A percentile compares a stretch with the other conserved stretches of the same genome.
Conservation (phyloP, 139 green algal species). For the Closterium sp. region DNA sequence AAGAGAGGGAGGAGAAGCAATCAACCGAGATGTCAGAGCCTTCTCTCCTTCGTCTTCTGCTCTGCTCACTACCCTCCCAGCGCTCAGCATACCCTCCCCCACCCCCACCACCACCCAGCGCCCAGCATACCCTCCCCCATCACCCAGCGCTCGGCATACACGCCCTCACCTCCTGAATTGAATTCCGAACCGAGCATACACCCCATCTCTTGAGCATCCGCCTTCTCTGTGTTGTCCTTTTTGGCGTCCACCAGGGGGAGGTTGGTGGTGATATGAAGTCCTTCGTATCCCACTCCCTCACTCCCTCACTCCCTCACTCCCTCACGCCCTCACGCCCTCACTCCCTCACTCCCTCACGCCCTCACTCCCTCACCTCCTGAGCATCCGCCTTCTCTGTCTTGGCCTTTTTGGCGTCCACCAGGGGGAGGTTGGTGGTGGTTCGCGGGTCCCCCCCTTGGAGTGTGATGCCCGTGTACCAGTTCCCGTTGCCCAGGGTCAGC, state of each 20-base stretch:
- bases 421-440: neutral
- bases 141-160: no score
- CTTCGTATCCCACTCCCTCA: neutral
- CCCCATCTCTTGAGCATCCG: no score
- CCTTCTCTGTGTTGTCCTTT: no score
- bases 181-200: no score
- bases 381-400: neutral
- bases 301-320: neutral
- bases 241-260: no score
- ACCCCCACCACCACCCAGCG: no score
- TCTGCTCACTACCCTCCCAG: no score
- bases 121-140: neutral
- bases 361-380: neutral
- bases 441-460: neutral
- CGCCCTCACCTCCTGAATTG: neutral
- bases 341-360: neutral
- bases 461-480: neutral
- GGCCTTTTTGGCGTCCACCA: neutral
- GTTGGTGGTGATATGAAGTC: no score
- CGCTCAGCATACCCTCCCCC: no score
- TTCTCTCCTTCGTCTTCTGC: no score
- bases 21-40: no score
- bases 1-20: neutral
- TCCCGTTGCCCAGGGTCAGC: no score
- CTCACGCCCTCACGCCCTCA: neutral